Base-by-base conservation (phyloP, 1,284 basidiomycete genomes). In the Xerocomus nothofagi region DNA sequence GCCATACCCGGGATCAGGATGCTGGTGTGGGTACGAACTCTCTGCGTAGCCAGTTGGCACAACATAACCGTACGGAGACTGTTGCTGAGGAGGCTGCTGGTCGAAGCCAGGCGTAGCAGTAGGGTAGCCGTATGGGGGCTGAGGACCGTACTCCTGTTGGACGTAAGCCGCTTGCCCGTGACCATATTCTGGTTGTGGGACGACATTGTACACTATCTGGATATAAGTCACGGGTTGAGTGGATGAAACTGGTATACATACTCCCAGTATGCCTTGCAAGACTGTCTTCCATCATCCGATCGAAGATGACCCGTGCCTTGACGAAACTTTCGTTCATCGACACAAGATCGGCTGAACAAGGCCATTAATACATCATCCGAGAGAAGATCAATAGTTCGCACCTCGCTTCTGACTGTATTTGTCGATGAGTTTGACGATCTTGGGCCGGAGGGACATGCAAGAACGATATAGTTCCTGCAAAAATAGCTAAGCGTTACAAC, bases 381-480 rank as follows among this genome's bases (percentile, higher is more conserved):
- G 36, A 31, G 23, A 56, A 12, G 6, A 44, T 46, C 47, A 31
- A 52, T 33, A 27, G 8, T 37, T 57, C 63, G 49, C 58, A 86
- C 90, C 82, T 76, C 91, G 78, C 73, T 96, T 95, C 73, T 96
- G 93, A 63, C 91, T 93, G 70, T 99, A 99, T 73, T 96, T 96
- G 67, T 98, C 93, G 60, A 99, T 98, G 47, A 99, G 73, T 61
- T 93, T 93, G 56, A 96, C 93, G 56, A 99, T 97, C 78, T 93
- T 94, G 3, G 93, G 93, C 50, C 96, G 81, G 42, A 98, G 73
- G 2, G 85, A 79, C 78, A 99, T 93, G 60, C 89, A 89, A 14
- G 85, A 82, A 51, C 93, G 84, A 70, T 99, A 98, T 47, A 98
- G 72, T 65, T 97, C 94, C 86, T 93, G 59, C 23, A 50, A 26